Conservation (phyloP, 176 grass and related monocot species). For the Carex cristatella region DNA sequence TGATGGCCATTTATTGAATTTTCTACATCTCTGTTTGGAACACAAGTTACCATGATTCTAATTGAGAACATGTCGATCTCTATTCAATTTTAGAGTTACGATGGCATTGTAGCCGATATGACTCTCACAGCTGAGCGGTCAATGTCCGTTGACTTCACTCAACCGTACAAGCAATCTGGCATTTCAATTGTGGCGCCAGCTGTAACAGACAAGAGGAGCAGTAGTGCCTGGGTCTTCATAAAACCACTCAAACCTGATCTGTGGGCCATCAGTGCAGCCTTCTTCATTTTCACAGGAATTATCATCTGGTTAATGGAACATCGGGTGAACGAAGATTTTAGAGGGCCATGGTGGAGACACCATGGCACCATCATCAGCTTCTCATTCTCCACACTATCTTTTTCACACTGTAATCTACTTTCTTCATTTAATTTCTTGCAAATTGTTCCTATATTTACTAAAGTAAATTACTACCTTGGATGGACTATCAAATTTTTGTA, state of each 20-base stretch:
- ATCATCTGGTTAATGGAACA: constrained; percentile 31
- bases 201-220: constrained; percentile 24
- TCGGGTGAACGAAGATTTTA: background rate
- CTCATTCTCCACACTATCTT: background rate
- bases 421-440: background rate
- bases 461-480: background rate
- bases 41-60: background rate
- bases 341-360: background rate
- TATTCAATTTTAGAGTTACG: constrained; percentile 24
- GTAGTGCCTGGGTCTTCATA: constrained; percentile 39
- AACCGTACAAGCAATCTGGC: too few relatives aligned
- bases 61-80: background rate
- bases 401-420: background rate
- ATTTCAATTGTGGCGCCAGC: constrained; percentile 19
- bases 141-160: too few relatives aligned
- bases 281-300: constrained; percentile 47
- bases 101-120: too few relatives aligned
- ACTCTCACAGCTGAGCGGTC: too few relatives aligned
- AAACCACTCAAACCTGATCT: constrained; percentile 43
- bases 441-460: background rate
- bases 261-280: constrained; percentile 44
- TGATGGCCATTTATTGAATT: background rate
- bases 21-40: background rate
- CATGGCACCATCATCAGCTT: background rate
- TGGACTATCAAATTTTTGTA: background rate